A percentile compares a stretch with the other conserved stretches of the same genome.
These are phyloP conservation scores for Ilex aquifolium DNA, from an alignment of 257 asterid species.

Conservation along the genomic window DNA sequence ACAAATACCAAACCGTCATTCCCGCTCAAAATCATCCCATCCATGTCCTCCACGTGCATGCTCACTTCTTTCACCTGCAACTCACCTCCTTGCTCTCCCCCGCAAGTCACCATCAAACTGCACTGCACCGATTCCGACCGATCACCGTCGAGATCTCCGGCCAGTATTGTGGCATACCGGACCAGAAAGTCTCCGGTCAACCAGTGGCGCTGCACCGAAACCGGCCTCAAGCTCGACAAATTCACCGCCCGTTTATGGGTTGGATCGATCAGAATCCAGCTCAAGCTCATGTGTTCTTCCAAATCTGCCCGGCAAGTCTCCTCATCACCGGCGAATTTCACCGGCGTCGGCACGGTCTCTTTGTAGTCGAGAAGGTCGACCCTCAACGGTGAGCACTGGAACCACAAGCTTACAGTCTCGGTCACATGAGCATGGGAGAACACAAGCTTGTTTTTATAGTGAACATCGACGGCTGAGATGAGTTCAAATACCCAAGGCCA, in stretches of 20 bases:
- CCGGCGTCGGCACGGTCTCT: constrained; percentile 43
- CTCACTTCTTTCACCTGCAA: constrained; percentile 54
- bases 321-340: constrained; percentile 34
- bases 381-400: constrained; percentile 47
- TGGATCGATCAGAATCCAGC: constrained; percentile 75
- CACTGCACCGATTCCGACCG: constrained; percentile 37
- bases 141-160: constrained; percentile 17
- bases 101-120: constrained; percentile 55
- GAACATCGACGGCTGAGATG: constrained; percentile 72
- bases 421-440: constrained; percentile 40
- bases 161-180: constrained; percentile 42
- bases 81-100: constrained; percentile 49
- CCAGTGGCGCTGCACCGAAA: constrained; percentile 64
- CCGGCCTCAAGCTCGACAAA: constrained; percentile 53
- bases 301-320: constrained; percentile 27
- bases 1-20: constrained; percentile 46
- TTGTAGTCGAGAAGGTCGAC: constrained; percentile 44
- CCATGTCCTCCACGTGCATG: constrained; percentile 76
- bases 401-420: constrained; percentile 56
- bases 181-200: constrained; percentile 51
- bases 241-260: constrained; percentile 44
- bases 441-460: constrained; percentile 28
- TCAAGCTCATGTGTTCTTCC: constrained; percentile 38
- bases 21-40: constrained; percentile 51
- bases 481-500: constrained; percentile 1